These are phyloP conservation scores for Termitomyces sp. DNA, from an alignment of 768 basidiomycete genomes.

Conservation along the genomic window DNA sequence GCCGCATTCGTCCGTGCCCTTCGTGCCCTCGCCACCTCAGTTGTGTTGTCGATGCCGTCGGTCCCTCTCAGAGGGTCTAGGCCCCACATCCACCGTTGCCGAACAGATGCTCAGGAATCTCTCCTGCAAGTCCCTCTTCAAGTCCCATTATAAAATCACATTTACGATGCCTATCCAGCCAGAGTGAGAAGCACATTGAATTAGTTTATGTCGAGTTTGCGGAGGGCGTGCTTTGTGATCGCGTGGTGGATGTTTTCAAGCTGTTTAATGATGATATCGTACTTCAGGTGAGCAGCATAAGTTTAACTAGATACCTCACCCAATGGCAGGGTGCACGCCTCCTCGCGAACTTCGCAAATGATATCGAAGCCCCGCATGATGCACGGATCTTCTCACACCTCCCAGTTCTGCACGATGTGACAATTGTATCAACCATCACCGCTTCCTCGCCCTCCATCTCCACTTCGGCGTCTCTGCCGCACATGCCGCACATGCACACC, in stretches of 20 bases:
- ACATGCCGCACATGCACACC: not conserved
- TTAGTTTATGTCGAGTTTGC: conserved; percentile 57
- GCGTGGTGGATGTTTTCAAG: conserved; percentile 46
- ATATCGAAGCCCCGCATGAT: conserved; percentile 42
- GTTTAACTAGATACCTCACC: no score
- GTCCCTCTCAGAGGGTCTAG: no score
- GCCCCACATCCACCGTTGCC: no score
- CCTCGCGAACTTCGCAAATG: conserved; percentile 71
- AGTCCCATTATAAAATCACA: no score
- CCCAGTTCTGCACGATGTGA: conserved; percentile 47
- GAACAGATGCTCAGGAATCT: no score
- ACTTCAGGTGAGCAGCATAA: conserved; percentile 36
- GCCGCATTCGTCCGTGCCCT: no score
- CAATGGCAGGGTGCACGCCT: conserved; percentile 45
- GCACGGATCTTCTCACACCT: conserved; percentile 53
- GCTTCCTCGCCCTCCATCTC: not conserved
- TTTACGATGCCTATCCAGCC: no score
- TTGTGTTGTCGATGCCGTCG: no score
- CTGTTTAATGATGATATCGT: conserved; percentile 52
- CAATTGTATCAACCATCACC: conserved; percentile 55
- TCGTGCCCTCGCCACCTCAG: no score
- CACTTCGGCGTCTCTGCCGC: not conserved
- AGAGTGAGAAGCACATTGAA: conserved; percentile 48
- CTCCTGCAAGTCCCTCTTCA: no score
- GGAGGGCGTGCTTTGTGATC: conserved; percentile 38